A percentile compares a stretch with the other conserved stretches of the same genome.
Evolutionary conservation across 2,329 filamentous ascomycete genomes (phyloP).

Genomic region (Sarocladium oryzae): DNA sequence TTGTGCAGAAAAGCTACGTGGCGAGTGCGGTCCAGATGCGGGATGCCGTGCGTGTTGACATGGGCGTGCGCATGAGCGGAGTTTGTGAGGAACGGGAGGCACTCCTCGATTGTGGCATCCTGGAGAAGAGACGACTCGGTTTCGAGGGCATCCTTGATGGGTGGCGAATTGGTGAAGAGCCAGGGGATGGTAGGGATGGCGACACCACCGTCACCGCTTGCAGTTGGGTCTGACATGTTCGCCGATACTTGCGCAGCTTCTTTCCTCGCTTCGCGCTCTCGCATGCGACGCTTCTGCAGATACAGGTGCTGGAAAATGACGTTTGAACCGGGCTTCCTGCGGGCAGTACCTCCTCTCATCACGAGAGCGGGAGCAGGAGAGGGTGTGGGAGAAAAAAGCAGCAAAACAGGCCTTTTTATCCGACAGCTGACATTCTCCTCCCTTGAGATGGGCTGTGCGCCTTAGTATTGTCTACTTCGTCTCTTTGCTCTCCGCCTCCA

Average conservation of each 20-base stretch:
- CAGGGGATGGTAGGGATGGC: constrained; percentile 34
- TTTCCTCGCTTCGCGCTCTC: constrained; percentile 1
- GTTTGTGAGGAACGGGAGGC: constrained; percentile 60
- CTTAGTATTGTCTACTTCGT: constrained; percentile 6
- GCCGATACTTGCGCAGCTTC: neutral
- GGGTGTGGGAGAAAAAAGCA: neutral
- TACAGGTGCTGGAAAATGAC: constrained; percentile 1
- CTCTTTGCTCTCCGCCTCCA: neutral
- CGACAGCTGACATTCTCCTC: neutral
- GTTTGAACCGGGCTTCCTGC: constrained; percentile 4
- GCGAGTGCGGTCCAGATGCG: constrained; percentile 59
- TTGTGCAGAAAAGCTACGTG: constrained; percentile 58
- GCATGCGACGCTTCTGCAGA: neutral
- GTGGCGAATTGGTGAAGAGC: constrained; percentile 52
- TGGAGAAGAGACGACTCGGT: constrained; percentile 66
- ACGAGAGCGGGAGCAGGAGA: neutral
- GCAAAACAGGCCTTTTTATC: neutral
- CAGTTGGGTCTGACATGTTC: neutral
- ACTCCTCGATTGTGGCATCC: constrained; percentile 60
- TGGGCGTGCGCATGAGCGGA: constrained; percentile 35
- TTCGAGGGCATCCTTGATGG: constrained; percentile 57
- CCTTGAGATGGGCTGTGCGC: neutral
- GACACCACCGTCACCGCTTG: neutral
- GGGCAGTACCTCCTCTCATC: constrained; percentile 3
- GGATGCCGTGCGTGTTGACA: constrained; percentile 65